These are phyloP conservation scores for Kodamaea sp. DNA, from an alignment of 1,139 yeast species.

Conservation along the genomic window DNA sequence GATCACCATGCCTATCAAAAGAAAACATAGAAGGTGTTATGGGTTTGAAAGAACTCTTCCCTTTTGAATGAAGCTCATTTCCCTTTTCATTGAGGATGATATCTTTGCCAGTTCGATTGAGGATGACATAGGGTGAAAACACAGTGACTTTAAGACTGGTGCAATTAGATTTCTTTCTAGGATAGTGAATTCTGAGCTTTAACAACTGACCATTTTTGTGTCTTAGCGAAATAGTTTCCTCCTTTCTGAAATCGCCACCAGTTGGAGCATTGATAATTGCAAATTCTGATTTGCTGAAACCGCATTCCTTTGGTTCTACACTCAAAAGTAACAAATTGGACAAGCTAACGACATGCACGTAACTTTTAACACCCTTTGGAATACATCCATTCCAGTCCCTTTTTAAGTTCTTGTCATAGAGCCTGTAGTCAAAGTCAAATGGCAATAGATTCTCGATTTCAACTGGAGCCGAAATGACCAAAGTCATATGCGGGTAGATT, in stretches of 20 bases:
- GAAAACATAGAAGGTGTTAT: conserved; percentile 80
- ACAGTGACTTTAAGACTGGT: conserved; percentile 66
- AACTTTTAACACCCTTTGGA: conserved; percentile 63
- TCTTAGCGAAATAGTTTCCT: conserved; percentile 48
- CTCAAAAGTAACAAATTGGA: conserved; percentile 70
- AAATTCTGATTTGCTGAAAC: conserved; percentile 72
- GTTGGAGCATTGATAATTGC: conserved; percentile 71
- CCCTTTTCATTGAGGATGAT: conserved; percentile 58
- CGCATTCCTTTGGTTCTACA: conserved; percentile 67
- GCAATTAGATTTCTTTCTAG: conserved; percentile 39
- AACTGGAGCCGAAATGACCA: conserved; percentile 82
- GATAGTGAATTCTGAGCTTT: conserved; percentile 66
- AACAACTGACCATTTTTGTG: conserved; percentile 68
- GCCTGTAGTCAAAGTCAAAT: conserved; percentile 70
- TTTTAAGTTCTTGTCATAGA: conserved; percentile 76
- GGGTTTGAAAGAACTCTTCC: conserved; percentile 25
- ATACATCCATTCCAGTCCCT: conserved; percentile 69
- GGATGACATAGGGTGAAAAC: conserved; percentile 79
- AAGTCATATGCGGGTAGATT: conserved; percentile 81
- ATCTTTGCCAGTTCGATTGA: conserved; percentile 77
- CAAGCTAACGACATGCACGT: conserved; percentile 80
- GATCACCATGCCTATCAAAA: conserved; percentile 59
- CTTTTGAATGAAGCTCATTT: conserved; percentile 48
- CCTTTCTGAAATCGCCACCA: conserved; percentile 57
- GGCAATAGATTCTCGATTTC: conserved; percentile 86